A percentile compares a stretch with the other conserved stretches of the same genome.
These are phyloP conservation scores for Flaveria sonorensis DNA, from an alignment of 129 eudicot genomes.

Conservation along the genomic window DNA sequence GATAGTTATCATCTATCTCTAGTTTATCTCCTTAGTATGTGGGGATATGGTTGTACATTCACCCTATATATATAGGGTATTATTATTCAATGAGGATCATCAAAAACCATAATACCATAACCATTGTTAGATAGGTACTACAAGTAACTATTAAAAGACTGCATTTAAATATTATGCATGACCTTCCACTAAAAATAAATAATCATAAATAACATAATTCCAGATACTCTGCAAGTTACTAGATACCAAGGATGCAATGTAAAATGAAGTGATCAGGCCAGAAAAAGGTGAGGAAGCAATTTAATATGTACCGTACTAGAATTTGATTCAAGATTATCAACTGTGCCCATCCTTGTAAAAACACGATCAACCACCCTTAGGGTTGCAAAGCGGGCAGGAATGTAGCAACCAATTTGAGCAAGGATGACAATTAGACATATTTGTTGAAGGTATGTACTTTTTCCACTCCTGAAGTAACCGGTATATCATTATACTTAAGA, in stretches of 20 bases:
- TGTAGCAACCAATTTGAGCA: conserved; percentile 97
- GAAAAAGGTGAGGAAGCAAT: conserved; percentile 17
- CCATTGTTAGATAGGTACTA: neutral
- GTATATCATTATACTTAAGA: conserved; percentile 13
- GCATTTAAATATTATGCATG: conserved; percentile 1
- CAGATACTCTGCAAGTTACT: conserved; percentile 6
- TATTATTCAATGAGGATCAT: too few relatives aligned
- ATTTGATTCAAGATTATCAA: conserved; percentile 93
- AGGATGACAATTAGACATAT: conserved; percentile 87
- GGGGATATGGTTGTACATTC: too few relatives aligned
- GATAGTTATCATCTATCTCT: too few relatives aligned
- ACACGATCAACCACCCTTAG: conserved; percentile 88
- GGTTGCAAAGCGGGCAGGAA: conserved; percentile 95
- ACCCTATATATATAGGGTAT: too few relatives aligned
- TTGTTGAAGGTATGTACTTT: conserved; percentile 98
- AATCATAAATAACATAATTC: conserved; percentile 1
- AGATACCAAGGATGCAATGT: conserved; percentile 5
- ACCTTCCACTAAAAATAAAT: neutral
- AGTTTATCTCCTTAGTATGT: too few relatives aligned
- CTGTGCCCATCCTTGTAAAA: conserved; percentile 97
- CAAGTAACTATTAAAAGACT: conserved; percentile 9
- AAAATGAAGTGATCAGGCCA: conserved; percentile 2
- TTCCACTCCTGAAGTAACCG: conserved; percentile 83
- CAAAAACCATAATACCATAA: too few relatives aligned
- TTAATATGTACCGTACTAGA: conserved; percentile 81